These are phyloP conservation scores for Ceratobasidium sp. DNA, from an alignment of 1,284 basidiomycete species.

Conservation along the genomic window DNA sequence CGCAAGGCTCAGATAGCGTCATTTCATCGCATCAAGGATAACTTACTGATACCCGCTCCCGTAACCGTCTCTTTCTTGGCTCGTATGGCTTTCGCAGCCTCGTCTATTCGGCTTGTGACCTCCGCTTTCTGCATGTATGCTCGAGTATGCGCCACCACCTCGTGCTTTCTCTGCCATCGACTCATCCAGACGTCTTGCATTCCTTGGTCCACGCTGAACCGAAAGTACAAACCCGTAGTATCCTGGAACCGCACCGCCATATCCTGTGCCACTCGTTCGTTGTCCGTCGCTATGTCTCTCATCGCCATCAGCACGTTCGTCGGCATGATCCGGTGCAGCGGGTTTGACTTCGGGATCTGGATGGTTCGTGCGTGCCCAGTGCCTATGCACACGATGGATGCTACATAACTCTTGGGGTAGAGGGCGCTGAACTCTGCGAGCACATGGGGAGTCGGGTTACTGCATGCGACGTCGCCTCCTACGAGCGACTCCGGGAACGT, in stretches of 20 bases:
- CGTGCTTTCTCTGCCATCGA: neutral
- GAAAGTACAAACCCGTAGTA: neutral
- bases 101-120: neutral
- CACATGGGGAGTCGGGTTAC: conserved; percentile 20
- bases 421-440: conserved; percentile 3
- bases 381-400: conserved; percentile 22
- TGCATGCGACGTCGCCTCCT: neutral
- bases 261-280: conserved; percentile 26
- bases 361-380: conserved; percentile 6
- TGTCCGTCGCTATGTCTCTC: conserved; percentile 6
- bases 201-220: neutral
- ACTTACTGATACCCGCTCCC: neutral
- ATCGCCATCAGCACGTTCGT: neutral
- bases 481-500: neutral
- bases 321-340: neutral
- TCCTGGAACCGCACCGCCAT: neutral
- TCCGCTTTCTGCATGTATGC: neutral
- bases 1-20: too few species aligned
- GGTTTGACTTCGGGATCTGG: neutral
- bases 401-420: neutral
- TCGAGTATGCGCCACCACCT: neutral
- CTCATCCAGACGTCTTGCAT: neutral
- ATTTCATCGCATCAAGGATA: neutral
- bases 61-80: neutral
- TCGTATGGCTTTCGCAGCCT: neutral